Percentiles rank a stretch among this genome's conserved stretches.
Conservation (phyloP, 129 eudicot species). For the Apium graveolens region DNA sequence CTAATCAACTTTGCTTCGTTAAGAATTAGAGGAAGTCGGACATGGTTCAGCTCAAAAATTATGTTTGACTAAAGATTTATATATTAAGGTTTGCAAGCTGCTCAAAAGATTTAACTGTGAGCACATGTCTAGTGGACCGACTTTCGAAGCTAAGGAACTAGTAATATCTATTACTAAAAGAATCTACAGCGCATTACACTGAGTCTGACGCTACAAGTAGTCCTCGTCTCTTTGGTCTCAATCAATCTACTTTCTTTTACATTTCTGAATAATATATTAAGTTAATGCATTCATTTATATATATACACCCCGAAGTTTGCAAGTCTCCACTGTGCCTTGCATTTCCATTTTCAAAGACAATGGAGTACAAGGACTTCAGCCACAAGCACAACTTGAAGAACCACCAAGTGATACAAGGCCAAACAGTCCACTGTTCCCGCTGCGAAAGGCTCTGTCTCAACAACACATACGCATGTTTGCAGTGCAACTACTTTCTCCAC, state of each 20-base stretch:
- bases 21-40: background rate
- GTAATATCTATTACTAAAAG: background rate
- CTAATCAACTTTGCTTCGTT: background rate
- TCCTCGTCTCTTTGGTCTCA: background rate
- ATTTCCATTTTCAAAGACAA: background rate
- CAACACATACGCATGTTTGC: slow-evolving; percentile 48
- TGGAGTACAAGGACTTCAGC: slow-evolving; percentile 82
- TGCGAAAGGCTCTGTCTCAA: slow-evolving; percentile 34
- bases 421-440: slow-evolving; percentile 46
- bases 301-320: background rate
- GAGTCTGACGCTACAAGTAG: background rate
- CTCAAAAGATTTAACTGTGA: background rate
- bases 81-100: background rate
- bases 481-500: slow-evolving; percentile 62
- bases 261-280: background rate
- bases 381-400: slow-evolving; percentile 55
- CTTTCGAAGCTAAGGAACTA: background rate
- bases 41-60: background rate
- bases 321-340: background rate
- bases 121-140: background rate
- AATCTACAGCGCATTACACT: background rate
- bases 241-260: background rate
- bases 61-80: background rate
- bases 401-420: slow-evolving; percentile 33
- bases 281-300: background rate